Base-by-base conservation (phyloP, 768 basidiomycete species). In the Suillus hirtellus region DNA sequence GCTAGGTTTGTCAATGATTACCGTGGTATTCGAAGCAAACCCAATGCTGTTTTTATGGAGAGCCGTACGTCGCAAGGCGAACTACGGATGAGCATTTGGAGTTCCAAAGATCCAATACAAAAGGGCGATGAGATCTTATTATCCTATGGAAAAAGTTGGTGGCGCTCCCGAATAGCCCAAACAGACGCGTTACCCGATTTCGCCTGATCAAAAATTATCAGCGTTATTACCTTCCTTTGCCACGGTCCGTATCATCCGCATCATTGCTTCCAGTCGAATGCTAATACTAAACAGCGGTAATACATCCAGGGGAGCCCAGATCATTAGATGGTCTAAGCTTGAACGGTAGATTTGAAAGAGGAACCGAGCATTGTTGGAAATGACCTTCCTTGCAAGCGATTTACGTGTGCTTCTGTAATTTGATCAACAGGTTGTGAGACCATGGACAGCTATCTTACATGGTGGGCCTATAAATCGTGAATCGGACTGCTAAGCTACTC, bases 1-100 rank as follows among this genome's bases (percentile, higher is more conserved):
- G 89, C 89, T 1, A 80, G 95, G 69, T 95, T 96, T 72, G 81
- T 93, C 63, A 97, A 97, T 68, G 95, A 96, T 78, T 98, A 89
- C 75, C 84, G 95, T 61, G 92, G 93, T 2, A 80, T 95, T n/a
- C 77, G 72, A 56, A 72, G 74, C 27, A 88, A 79, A 71, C 86
- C 92, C 4, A 95, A 95, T 67, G 89, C 87, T 0, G 67, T 84
- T 35, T 94, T 94, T 68, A 77, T 80, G 58, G 91, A 93, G 47
- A 75, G 76, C 43, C 77, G 84, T 63, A 80, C 79, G 11, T 66
- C 63, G 21, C 69, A 66, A 40, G 93, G 90, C 19, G 90, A 90
- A 73, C 74, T 90, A 66, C 78, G 86, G 58, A 95, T 97, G 84
- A 82, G 88, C 64, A 81, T 98, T 38, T 90, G 89, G 86, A 89